Conservation (phyloP, 2,329 filamentous ascomycete genomes). For the Cladophialophora carrionii region DNA sequence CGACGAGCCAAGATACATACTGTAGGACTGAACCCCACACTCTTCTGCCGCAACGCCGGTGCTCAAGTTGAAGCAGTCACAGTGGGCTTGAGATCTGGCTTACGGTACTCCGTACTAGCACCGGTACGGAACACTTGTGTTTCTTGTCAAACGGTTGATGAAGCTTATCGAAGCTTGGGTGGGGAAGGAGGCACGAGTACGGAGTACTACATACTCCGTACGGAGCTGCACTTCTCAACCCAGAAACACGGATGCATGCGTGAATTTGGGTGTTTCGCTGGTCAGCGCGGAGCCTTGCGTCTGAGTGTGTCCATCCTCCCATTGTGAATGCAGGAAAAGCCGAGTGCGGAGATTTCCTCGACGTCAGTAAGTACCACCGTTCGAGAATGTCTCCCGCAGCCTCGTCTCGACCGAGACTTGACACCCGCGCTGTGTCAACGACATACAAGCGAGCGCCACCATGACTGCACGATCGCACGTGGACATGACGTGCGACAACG, state of each 20-base stretch:
- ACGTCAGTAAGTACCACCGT: not conserved
- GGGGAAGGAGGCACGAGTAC: not conserved
- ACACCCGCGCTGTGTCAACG: not conserved
- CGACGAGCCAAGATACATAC: no score
- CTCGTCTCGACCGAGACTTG: not conserved
- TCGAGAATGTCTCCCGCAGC: not conserved
- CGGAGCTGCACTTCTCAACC: no score
- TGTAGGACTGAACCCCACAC: no score
- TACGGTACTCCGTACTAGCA: no score
- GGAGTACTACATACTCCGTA: not conserved
- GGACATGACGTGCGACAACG: conserved; percentile 7
- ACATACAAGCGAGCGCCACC: conserved; percentile 11
- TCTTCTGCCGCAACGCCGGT: not conserved
- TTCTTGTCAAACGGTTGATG: not conserved
- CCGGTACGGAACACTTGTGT: no score
- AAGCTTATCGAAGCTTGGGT: not conserved
- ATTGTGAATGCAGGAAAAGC: not conserved
- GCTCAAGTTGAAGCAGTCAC: not conserved
- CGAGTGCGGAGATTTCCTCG: not conserved
- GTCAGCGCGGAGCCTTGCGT: no score
- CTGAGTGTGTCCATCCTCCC: no score
- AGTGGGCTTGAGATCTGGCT: not conserved
- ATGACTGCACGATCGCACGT: conserved; percentile 16
- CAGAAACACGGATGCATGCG: no score
- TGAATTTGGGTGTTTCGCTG: no score